Conservation (phyloP, 1,139 yeast species). For the Debaryomycetaceae sp. region DNA sequence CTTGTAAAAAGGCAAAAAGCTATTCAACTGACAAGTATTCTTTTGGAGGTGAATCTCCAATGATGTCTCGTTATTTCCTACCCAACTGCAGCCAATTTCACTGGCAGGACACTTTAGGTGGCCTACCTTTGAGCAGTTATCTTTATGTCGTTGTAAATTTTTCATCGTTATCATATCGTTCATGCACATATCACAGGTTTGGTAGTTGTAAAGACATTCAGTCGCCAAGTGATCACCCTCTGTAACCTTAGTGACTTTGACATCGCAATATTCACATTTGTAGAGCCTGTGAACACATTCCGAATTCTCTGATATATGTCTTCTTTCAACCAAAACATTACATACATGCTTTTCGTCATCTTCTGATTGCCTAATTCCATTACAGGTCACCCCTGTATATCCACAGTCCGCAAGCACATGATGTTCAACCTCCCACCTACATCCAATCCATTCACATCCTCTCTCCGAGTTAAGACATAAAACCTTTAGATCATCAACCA, state of each 20-base stretch:
- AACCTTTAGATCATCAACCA: slow-evolving; percentile 60
- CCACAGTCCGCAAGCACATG: slow-evolving; percentile 52
- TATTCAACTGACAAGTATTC: slow-evolving; percentile 31
- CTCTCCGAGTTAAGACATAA: slow-evolving; percentile 49
- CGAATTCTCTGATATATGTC: slow-evolving; percentile 14
- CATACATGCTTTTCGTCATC: slow-evolving; percentile 12
- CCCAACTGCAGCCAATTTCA: slow-evolving; percentile 40
- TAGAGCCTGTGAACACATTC: slow-evolving; percentile 33
- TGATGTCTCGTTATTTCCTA: slow-evolving; percentile 36
- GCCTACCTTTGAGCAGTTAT: slow-evolving; percentile 32
- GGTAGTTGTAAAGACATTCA: slow-evolving; percentile 40
- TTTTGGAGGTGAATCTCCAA: slow-evolving; percentile 36
- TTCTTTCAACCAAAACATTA: slow-evolving; percentile 17
- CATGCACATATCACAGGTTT: slow-evolving; percentile 36
- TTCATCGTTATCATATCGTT: slow-evolving; percentile 41
- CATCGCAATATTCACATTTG: slow-evolving; percentile 40
- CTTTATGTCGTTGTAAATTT: slow-evolving; percentile 29
- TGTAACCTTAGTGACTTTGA: slow-evolving; percentile 26
- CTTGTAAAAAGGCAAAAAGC: slow-evolving; percentile 27
- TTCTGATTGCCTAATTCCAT: slow-evolving; percentile 19
- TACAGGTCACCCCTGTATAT: slow-evolving; percentile 49
- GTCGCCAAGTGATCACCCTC: slow-evolving; percentile 30
- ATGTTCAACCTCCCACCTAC: slow-evolving; percentile 56
- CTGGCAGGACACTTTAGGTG: slow-evolving; percentile 38
- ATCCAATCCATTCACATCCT: slow-evolving; percentile 59